phyloP scores from a whole-genome alignment of 2,329 filamentous ascomycete species.

The Metarhizium brunneum region DNA sequence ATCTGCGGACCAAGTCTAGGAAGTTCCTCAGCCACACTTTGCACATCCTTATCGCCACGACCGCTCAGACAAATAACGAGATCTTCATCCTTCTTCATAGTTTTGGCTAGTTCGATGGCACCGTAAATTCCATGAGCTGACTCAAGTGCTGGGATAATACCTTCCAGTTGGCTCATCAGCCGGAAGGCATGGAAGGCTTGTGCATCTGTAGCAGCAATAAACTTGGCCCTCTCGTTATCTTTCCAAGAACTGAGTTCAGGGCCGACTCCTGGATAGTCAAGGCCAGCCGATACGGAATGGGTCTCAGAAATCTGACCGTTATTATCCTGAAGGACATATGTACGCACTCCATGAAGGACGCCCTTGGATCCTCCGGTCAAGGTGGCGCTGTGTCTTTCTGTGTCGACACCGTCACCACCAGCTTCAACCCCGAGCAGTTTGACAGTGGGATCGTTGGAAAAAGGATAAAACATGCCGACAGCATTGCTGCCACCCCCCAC shows the following conservation, averaged over 20 bases:
- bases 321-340: constrained; percentile 87
- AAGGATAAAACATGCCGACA: constrained; percentile 97
- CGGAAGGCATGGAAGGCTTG: constrained; percentile 84
- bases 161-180: constrained; percentile 77
- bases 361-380: constrained; percentile 80
- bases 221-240: constrained; percentile 75
- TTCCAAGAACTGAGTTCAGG: constrained; percentile 92
- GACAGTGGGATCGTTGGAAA: constrained; percentile 74
- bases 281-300: constrained; percentile 90
- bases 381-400: constrained; percentile 76
- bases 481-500: constrained; percentile 95
- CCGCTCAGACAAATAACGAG: constrained; percentile 91
- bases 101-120: constrained; percentile 83
- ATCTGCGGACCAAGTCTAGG: constrained; percentile 84
- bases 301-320: constrained; percentile 92
- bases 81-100: constrained; percentile 79
- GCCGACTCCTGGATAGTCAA: constrained; percentile 95
- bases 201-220: constrained; percentile 84
- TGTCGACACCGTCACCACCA: constrained; percentile 86
- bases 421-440: constrained; percentile 92
- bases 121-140: constrained; percentile 88
- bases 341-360: constrained; percentile 90
- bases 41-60: constrained; percentile 94
- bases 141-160: constrained; percentile 94
- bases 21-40: constrained; percentile 92